Base-by-base conservation (phyloP, 768 basidiomycete genomes). In the Tulasnella sp. region DNA sequence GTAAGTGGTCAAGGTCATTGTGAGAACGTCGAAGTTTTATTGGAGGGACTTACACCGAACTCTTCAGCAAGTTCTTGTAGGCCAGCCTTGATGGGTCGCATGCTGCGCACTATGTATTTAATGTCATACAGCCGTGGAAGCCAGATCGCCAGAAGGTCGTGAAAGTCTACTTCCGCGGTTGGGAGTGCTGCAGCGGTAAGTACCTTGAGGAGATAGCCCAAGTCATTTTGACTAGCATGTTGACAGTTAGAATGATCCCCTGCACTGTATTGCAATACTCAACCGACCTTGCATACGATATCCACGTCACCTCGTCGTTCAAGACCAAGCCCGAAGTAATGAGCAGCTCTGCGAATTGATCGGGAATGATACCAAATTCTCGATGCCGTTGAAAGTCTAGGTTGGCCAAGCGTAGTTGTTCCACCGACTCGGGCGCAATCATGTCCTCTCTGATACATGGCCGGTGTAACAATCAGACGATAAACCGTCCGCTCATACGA, bases 71-170 rank as follows among this genome's bases (percentile, higher is more conserved):
- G 87, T 64, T 98, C 91, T 70, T 97, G 94, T 55, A 99, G 73
- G 1, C 85, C 84, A 7, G 94, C 94, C 68, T 93, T 89, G 64
- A 88, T 78, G 76, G 78, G 71, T 93, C 93, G 61, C 83, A 86
- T 63, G 80, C 81, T 66, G 59, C 90, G 84, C 83, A 95, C 92
- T 72, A 99, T 81, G 72, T 86, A 92, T 73, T 97, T 99, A 78
- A 98, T 92, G 72, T 99, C 96, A 71, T 96, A 98, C 47, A 96
- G 85, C 45, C 83, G 84, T 0, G 95, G 95, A 72, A 99, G 98
- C 95, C 96, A 98, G 64, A 81, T 84, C 61, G 75, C 79, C 29
- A 98, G 77, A 48, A 86, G 80, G 48, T 88, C 82, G 70, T 97
- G 96, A 75, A 98, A 98, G 4, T 80, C 78, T 63, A 88, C 86